These are phyloP conservation scores for Saturnispora besseyi DNA, from an alignment of 805 yeast species.

Conservation along the genomic window DNA sequence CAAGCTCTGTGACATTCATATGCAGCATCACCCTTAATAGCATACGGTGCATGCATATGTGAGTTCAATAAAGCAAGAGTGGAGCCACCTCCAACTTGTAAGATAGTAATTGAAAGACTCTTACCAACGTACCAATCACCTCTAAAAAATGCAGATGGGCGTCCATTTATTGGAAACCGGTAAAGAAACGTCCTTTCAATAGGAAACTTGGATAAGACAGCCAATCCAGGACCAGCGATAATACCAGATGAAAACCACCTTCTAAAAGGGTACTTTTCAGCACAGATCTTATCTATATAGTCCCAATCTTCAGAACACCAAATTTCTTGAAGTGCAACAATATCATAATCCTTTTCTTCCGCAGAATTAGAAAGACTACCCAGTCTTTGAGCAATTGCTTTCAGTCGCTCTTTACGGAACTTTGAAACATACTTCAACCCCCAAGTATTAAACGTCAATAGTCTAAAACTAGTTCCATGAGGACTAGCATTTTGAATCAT, in stretches of 20 bases:
- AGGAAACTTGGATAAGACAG: slow-evolving; percentile 74
- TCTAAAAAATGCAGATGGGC: slow-evolving; percentile 86
- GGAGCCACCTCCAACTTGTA: slow-evolving; percentile 43
- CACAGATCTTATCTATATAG: slow-evolving; percentile 41
- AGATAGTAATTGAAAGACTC: slow-evolving; percentile 64
- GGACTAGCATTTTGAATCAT: background rate
- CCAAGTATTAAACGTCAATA: slow-evolving; percentile 77
- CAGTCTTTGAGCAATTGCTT: slow-evolving; percentile 63
- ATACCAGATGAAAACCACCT: slow-evolving; percentile 78
- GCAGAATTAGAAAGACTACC: slow-evolving; percentile 23
- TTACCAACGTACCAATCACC: slow-evolving; percentile 99
- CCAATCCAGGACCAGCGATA: slow-evolving; percentile 87
- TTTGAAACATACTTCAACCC: slow-evolving; percentile 84
- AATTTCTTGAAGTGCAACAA: slow-evolving; percentile 88
- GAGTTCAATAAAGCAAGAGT: slow-evolving; percentile 73
- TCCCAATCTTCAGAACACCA: slow-evolving; percentile 88
- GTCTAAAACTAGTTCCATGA: slow-evolving; percentile 27
- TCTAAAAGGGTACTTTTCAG: slow-evolving; percentile 45
- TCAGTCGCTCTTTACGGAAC: slow-evolving; percentile 50
- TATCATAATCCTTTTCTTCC: slow-evolving; percentile 49
- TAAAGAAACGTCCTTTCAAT: slow-evolving; percentile 71
- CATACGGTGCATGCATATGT: slow-evolving; percentile 97
- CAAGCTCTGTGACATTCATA: slow-evolving; percentile 85
- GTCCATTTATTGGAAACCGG: slow-evolving; percentile 85
- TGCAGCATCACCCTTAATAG: slow-evolving; percentile 74